A percentile compares a stretch with the other conserved stretches of the same genome.
These are phyloP conservation scores for Leccinum aurantiacum DNA, from an alignment of 768 basidiomycete species.

Conservation along the genomic window DNA sequence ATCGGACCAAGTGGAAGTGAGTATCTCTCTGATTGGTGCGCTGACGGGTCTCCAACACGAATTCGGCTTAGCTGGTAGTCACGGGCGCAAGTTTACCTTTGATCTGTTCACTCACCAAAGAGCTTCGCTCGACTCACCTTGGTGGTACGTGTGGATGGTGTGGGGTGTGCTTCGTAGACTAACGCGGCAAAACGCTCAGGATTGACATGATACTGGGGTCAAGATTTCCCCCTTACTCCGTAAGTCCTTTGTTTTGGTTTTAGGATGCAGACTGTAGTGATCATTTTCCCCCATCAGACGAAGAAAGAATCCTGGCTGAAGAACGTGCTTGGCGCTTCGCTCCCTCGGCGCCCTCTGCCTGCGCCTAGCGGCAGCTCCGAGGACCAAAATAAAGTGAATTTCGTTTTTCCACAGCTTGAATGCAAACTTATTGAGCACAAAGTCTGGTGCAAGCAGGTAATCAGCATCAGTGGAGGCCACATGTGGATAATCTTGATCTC, in stretches of 20 bases:
- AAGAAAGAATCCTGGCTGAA: constrained; percentile 29
- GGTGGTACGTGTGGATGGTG: constrained; percentile 24
- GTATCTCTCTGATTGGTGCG: constrained; percentile 26
- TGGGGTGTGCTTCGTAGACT: background rate
- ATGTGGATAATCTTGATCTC: constrained; percentile 11
- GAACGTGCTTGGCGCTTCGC: constrained; percentile 8
- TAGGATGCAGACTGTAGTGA: background rate
- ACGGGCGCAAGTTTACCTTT: constrained; percentile 74
- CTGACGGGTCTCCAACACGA: background rate
- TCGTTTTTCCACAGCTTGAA: background rate
- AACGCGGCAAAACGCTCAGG: constrained; percentile 14
- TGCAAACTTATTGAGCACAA: constrained; percentile 20
- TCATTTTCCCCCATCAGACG: constrained; percentile 5
- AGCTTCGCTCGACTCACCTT: constrained; percentile 47
- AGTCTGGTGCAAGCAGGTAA: constrained; percentile 7
- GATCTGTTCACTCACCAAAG: constrained; percentile 79
- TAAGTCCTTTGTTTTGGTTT: constrained; percentile 6
- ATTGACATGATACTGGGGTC: constrained; percentile 26
- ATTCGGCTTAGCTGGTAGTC: constrained; percentile 52
- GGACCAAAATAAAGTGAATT: constrained; percentile 17
- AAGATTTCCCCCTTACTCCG: constrained; percentile 32
- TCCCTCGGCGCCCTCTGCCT: constrained; percentile 26
- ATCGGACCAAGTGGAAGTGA: constrained; percentile 70
- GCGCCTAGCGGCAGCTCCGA: constrained; percentile 7
- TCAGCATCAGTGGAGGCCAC: background rate